Conservation (phyloP, 768 basidiomycete species). For the Lentinula sp. region DNA sequence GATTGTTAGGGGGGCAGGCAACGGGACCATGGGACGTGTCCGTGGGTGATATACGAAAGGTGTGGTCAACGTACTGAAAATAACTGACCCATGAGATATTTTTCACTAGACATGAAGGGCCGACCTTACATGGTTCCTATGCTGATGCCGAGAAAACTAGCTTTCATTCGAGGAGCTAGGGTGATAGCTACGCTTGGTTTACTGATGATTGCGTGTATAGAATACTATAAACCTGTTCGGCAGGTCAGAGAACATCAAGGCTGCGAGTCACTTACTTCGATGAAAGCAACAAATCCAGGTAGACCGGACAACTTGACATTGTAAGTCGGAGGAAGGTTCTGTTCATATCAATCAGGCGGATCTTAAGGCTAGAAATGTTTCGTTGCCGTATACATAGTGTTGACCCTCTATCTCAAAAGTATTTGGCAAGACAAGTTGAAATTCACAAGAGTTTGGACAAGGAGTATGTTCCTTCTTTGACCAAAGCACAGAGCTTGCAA, state of each 20-base stretch:
- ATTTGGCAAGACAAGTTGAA: constrained; percentile 51
- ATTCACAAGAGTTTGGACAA: constrained; percentile 50
- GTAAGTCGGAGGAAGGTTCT: constrained; percentile 71
- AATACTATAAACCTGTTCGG: constrained; percentile 36
- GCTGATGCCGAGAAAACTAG: constrained; percentile 44
- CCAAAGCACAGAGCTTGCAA: constrained; percentile 54
- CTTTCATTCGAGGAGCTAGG: constrained; percentile 39
- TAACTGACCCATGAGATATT: constrained; percentile 1
- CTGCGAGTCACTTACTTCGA: constrained; percentile 29
- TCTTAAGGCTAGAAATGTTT: background rate
- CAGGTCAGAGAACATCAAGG: background rate
- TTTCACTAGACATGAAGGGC: background rate
- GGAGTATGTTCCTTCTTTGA: constrained; percentile 34
- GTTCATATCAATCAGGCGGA: background rate
- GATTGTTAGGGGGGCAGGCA: constrained; percentile 39
- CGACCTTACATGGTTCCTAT: constrained; percentile 45
- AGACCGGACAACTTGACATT: constrained; percentile 62
- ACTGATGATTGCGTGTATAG: constrained; percentile 44
- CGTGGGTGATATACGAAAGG: constrained; percentile 64
- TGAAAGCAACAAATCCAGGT: constrained; percentile 64
- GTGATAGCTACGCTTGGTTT: constrained; percentile 36
- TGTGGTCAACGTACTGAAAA: constrained; percentile 45
- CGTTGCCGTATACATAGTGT: constrained; percentile 45
- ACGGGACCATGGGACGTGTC: constrained; percentile 47
- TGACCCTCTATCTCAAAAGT: constrained; percentile 50